Evolutionary conservation across 345 rosid genomes (phyloP).

Genomic region (Stellera chamaejasme): DNA sequence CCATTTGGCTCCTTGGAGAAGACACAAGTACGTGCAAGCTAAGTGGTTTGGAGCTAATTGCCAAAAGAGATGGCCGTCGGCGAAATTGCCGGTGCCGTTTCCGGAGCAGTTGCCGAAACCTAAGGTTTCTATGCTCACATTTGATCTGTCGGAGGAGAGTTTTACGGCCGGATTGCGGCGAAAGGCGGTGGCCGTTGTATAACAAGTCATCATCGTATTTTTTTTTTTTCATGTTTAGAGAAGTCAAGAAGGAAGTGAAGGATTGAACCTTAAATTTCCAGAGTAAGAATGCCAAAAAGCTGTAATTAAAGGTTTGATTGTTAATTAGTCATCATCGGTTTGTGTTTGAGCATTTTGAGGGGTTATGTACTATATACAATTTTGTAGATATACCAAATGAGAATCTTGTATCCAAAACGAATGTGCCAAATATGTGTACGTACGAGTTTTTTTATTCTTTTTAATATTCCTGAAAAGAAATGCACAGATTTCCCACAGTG

Average conservation of each 20-base stretch:
- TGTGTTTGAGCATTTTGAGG: too few relatives aligned
- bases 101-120: constrained; percentile 35
- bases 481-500: too few relatives aligned
- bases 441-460: too few relatives aligned
- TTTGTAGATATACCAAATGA: too few relatives aligned
- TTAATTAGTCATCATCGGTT: too few relatives aligned
- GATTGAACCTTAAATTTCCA: too few relatives aligned
- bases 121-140: constrained; percentile 66
- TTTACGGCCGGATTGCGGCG: constrained; percentile 25
- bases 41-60: constrained; percentile 72
- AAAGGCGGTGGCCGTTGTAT: constrained; percentile 47
- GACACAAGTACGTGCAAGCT: constrained; percentile 78
- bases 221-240: too few relatives aligned
- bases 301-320: too few relatives aligned
- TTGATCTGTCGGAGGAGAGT: constrained; percentile 34
- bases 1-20: constrained; percentile 93
- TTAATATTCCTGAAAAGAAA: too few relatives aligned
- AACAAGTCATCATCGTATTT: constrained; percentile 9
- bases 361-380: too few relatives aligned
- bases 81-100: constrained; percentile 15
- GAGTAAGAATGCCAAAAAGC: background rate
- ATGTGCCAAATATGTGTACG: too few relatives aligned
- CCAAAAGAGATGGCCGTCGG: constrained; percentile 10
- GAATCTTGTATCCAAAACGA: too few relatives aligned
- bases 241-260: background rate